A percentile compares a stretch with the other conserved stretches of the same genome.
These are phyloP conservation scores for Diaporthe destruens DNA, from an alignment of 2,329 filamentous ascomycete species.

Conservation along the genomic window DNA sequence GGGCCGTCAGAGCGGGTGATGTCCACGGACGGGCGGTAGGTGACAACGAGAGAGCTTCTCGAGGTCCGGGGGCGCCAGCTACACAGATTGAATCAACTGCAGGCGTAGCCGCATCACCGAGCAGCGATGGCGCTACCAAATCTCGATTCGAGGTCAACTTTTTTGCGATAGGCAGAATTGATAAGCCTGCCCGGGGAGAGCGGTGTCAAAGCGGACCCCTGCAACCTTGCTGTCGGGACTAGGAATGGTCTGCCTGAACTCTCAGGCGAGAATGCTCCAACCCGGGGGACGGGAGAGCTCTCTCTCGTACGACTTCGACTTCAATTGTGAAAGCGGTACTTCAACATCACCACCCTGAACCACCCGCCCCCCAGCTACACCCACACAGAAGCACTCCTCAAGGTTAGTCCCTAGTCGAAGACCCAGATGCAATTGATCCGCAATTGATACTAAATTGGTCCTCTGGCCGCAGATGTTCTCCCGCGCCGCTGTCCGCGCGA, in stretches of 20 bases:
- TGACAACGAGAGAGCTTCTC: neutral
- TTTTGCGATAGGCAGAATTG: constrained; percentile 36
- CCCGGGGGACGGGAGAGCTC: constrained; percentile 19
- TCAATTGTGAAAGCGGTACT: neutral
- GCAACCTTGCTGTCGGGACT: constrained; percentile 1
- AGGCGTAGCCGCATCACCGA: constrained; percentile 9
- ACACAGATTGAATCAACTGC: constrained; percentile 29
- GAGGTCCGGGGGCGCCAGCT: constrained; percentile 20
- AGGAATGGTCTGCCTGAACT: constrained; percentile 4
- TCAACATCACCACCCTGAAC: constrained; percentile 41
- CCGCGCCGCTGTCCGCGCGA: constrained; percentile 74
- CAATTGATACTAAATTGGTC: constrained; percentile 53
- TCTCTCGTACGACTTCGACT: constrained; percentile 36
- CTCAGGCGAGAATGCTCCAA: neutral
- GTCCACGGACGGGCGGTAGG: neutral
- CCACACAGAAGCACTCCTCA: constrained; percentile 17
- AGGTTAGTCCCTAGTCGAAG: constrained; percentile 24
- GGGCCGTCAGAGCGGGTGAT: neutral
- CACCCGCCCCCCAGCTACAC: constrained; percentile 18
- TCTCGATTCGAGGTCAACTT: constrained; percentile 34
- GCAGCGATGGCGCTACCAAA: constrained; percentile 32
- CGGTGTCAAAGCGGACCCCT: constrained; percentile 12
- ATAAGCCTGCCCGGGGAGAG: constrained; percentile 20
- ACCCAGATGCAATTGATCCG: constrained; percentile 39
- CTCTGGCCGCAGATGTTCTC: constrained; percentile 80